These are phyloP conservation scores for Colletotrichum sp. DNA, from an alignment of 2,329 filamentous ascomycete species.

Conservation along the genomic window DNA sequence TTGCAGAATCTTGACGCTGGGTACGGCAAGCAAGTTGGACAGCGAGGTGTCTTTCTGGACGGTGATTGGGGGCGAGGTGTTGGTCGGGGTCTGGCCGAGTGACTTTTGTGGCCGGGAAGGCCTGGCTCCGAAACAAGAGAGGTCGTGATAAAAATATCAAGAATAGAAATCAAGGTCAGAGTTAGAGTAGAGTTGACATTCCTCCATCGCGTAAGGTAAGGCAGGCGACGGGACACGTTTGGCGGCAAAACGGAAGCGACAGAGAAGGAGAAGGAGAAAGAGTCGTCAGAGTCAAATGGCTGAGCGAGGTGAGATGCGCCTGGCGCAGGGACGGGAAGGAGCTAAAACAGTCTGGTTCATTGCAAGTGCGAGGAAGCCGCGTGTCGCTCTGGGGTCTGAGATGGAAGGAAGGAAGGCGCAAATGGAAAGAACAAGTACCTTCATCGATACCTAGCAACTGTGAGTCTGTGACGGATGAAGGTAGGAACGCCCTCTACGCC, in stretches of 20 bases:
- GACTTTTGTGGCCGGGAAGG: neutral
- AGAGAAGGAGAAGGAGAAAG: neutral
- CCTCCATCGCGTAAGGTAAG: neutral
- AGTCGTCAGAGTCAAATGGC: neutral
- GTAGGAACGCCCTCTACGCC: neutral
- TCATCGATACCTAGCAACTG: neutral
- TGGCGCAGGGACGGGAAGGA: neutral
- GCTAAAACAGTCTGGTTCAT: neutral
- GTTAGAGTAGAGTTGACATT: neutral
- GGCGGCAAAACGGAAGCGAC: neutral
- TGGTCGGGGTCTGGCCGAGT: neutral
- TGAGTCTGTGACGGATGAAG: neutral
- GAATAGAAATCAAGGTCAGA: neutral
- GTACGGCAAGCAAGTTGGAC: neutral
- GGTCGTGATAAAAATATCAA: neutral
- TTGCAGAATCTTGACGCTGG: neutral
- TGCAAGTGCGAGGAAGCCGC: neutral
- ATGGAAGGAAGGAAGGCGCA: neutral
- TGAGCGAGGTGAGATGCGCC: neutral
- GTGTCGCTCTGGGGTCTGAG: neutral
- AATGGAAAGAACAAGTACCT: neutral
- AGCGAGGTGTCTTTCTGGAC: neutral
- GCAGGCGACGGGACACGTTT: neutral
- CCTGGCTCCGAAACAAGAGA: neutral
- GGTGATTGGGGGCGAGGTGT: neutral